Percentiles rank a stretch among this genome's conserved stretches.
These are phyloP conservation scores for Eurotiales sp. DNA, from an alignment of 2,329 filamentous ascomycete genomes.

Conservation along the genomic window DNA sequence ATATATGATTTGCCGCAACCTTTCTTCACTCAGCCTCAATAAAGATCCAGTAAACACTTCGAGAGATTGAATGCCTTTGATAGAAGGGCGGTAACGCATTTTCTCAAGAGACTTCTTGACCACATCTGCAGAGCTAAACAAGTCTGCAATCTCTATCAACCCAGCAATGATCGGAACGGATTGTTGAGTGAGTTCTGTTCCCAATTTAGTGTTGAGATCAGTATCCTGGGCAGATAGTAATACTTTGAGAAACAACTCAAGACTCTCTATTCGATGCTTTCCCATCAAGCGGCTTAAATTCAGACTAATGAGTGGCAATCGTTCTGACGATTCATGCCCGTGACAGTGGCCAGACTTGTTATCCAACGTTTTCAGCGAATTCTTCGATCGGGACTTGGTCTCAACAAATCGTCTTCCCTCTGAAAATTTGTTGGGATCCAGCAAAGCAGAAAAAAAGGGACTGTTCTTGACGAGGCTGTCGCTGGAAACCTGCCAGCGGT, in stretches of 20 bases:
- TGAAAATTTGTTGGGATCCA: conserved; percentile 41
- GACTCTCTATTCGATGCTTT: conserved; percentile 27
- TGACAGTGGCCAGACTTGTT: conserved; percentile 3
- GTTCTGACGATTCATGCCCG: conserved; percentile 3
- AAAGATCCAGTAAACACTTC: conserved; percentile 24
- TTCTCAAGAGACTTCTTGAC: conserved; percentile 22
- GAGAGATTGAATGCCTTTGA: conserved; percentile 25
- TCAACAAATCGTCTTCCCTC: conserved; percentile 35
- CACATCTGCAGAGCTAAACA: conserved; percentile 30
- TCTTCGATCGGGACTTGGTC: conserved; percentile 17
- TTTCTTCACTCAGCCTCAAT: conserved; percentile 34
- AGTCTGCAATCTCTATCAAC: conserved; percentile 31
- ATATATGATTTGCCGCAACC: conserved; percentile 37
- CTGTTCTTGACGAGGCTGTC: conserved; percentile 29
- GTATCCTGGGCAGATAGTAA: conserved; percentile 25
- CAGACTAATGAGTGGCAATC: conserved; percentile 28
- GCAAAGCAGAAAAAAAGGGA: conserved; percentile 37
- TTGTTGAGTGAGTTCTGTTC: conserved; percentile 24
- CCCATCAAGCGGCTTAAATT: conserved; percentile 23
- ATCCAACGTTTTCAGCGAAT: conserved; percentile 12
- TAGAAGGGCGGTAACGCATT: conserved; percentile 26
- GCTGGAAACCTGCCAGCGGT: conserved; percentile 34
- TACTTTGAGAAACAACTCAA: conserved; percentile 32
- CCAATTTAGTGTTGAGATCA: conserved; percentile 19
- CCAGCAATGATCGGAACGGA: conserved; percentile 30